A percentile compares a stretch with the other conserved stretches of the same genome.
phyloP scores from a whole-genome alignment of 129 eudicot genomes.

The Chrysanthemum makinoi region DNA sequence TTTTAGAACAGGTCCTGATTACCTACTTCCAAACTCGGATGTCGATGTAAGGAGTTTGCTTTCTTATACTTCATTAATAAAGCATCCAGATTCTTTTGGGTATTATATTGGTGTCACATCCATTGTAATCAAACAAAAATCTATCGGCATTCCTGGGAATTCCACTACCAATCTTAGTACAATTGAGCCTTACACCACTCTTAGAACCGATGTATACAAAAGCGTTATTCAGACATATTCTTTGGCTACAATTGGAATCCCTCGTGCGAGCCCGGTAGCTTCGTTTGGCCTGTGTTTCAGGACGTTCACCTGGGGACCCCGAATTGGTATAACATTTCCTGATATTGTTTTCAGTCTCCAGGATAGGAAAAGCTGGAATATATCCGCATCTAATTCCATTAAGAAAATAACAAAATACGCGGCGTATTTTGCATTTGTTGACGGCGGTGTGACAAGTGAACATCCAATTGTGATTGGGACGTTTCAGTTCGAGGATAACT shows the following conservation, averaged over 20 bases:
- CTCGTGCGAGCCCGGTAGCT: background rate
- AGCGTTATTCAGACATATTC: conserved; percentile 2
- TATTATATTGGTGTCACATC: conserved; percentile 21
- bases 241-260: conserved; percentile 16
- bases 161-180: background rate
- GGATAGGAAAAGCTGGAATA: too few relatives aligned
- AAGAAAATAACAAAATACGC: too few relatives aligned
- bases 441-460: conserved; percentile 23
- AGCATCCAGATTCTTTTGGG: background rate
- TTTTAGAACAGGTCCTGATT: too few relatives aligned
- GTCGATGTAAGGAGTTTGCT: too few relatives aligned
- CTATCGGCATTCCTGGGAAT: background rate
- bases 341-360: background rate
- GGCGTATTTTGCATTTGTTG: conserved; percentile 18
- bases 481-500: background rate
- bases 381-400: too few relatives aligned
- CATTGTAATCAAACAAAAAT: background rate
- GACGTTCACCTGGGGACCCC: background rate
- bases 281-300: background rate
- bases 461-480: conserved; percentile 27
- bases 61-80: too few relatives aligned
- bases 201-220: background rate
- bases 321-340: conserved; percentile 10
- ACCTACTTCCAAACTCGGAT: too few relatives aligned
- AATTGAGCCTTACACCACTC: background rate